Percentiles rank a stretch among this genome's conserved stretches.
phyloP scores from a whole-genome alignment of 768 basidiomycete genomes.

The Trametes villosa region DNA sequence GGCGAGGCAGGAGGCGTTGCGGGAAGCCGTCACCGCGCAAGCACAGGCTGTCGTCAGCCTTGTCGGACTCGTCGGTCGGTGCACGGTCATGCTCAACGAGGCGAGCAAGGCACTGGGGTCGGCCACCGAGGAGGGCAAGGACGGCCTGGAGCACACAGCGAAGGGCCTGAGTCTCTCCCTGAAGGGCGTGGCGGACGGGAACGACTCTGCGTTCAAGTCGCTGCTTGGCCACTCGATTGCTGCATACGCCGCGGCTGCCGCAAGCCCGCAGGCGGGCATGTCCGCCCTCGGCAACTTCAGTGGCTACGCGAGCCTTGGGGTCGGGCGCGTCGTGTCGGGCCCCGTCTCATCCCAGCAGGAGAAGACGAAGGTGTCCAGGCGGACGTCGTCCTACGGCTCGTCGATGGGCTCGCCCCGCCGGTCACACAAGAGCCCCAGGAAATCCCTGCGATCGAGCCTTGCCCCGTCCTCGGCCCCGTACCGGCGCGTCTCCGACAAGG shows the following conservation, averaged over 20 bases:
- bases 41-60: slow-evolving; percentile 68
- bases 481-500: slow-evolving; percentile 65
- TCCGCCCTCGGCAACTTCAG: slow-evolving; percentile 52
- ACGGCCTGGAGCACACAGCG: slow-evolving; percentile 43
- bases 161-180: slow-evolving; percentile 57
- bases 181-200: slow-evolving; percentile 60
- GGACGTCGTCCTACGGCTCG: slow-evolving; percentile 48
- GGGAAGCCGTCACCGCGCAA: slow-evolving; percentile 64
- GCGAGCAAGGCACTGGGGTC: slow-evolving; percentile 47
- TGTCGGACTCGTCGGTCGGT: slow-evolving; percentile 81
- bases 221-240: slow-evolving; percentile 72
- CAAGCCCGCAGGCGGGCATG: slow-evolving; percentile 25
- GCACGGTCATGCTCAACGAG: slow-evolving; percentile 73
- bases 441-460: slow-evolving; percentile 70
- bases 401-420: slow-evolving; percentile 46
- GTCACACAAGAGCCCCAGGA: slow-evolving; percentile 53
- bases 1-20: slow-evolving; percentile 66
- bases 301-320: slow-evolving; percentile 51
- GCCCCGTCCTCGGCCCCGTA: slow-evolving; percentile 54
- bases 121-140: slow-evolving; percentile 43
- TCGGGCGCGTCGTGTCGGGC: slow-evolving; percentile 54
- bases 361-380: slow-evolving; percentile 44
- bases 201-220: slow-evolving; percentile 68
- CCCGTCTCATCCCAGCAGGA: slow-evolving; percentile 41
- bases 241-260: slow-evolving; percentile 49